These are phyloP conservation scores for Trichoderma atroviride DNA, from an alignment of 2,329 filamentous ascomycete species.

Conservation along the genomic window DNA sequence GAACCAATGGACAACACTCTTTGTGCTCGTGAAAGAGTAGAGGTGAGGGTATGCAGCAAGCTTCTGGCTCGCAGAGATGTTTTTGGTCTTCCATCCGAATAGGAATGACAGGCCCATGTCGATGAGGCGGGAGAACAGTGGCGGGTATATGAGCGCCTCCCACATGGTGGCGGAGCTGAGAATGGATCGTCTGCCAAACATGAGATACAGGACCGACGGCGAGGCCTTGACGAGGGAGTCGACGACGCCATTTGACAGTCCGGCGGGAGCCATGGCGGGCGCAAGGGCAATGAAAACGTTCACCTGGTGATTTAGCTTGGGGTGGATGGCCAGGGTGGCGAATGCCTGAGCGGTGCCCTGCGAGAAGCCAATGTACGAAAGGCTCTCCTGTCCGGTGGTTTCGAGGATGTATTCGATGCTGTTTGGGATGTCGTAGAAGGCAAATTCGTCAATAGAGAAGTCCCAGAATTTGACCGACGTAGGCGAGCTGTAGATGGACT, in stretches of 20 bases:
- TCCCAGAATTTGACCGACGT: constrained; percentile 85
- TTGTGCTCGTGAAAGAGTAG: constrained; percentile 95
- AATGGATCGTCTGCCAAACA: constrained; percentile 90
- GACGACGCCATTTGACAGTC: constrained; percentile 85
- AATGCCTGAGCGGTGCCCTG: constrained; percentile 98
- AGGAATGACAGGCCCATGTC: constrained; percentile 80
- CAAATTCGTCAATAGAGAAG: constrained; percentile 98
- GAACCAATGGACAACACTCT: constrained; percentile 98
- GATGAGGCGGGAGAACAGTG: constrained; percentile 86
- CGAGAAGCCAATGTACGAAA: constrained; percentile 96
- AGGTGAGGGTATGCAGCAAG: constrained; percentile 93
- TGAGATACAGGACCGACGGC: constrained; percentile 86
- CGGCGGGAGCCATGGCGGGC: constrained; percentile 93
- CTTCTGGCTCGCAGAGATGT: constrained; percentile 86
- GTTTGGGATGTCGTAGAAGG: constrained; percentile 95
- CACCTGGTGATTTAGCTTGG: constrained; percentile 86
- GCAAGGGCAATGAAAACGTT: constrained; percentile 96
- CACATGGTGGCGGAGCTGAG: constrained; percentile 94
- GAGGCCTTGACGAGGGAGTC: constrained; percentile 93
- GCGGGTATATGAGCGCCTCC: constrained; percentile 93
- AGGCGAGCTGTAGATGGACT: constrained; percentile 76
- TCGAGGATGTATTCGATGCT: constrained; percentile 89
- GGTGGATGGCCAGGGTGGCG: constrained; percentile 88
- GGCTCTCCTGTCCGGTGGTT: constrained; percentile 76
- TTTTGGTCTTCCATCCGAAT: constrained; percentile 85